Evolutionary conservation across 2,329 filamentous ascomycete species (phyloP).

Genomic region (Penicillium hesseltinei): DNA sequence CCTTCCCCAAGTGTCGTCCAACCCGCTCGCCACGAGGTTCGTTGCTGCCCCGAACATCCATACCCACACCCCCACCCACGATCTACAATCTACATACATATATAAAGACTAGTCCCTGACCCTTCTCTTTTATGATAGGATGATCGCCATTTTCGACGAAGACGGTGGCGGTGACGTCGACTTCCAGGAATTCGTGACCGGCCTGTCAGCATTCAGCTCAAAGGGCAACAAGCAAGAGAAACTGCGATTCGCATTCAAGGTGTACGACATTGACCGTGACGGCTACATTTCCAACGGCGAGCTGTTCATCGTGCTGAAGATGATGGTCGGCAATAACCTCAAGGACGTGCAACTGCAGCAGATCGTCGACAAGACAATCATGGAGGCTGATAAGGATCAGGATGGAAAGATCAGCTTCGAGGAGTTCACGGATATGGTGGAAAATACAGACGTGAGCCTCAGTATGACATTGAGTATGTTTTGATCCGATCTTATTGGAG

Average conservation of each 20-base stretch:
- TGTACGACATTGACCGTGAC: conserved; percentile 98
- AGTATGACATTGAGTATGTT: conserved; percentile 65
- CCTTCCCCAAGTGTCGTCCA: conserved; percentile 94
- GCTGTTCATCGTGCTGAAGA: conserved; percentile 98
- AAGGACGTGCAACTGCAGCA: conserved; percentile 98
- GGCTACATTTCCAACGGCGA: conserved; percentile 99
- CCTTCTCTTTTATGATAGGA: conserved; percentile 53
- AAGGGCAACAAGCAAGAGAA: conserved; percentile 99
- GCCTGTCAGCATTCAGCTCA: conserved; percentile 90
- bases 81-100: background rate
- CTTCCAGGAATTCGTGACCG: conserved; percentile 97
- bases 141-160: conserved; percentile 99
- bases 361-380: conserved; percentile 99
- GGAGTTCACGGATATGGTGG: conserved; percentile 98
- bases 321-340: conserved; percentile 99
- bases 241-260: conserved; percentile 95
- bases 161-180: conserved; percentile 97
- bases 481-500: background rate
- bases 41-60: conserved; percentile 17
- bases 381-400: conserved; percentile 94
- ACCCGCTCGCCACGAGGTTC: conserved; percentile 91
- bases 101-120: background rate
- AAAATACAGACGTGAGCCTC: conserved; percentile 75
- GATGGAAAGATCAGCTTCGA: conserved; percentile 99
- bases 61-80: background rate